A percentile compares a stretch with the other conserved stretches of the same genome.
Evolutionary conservation across 257 asterid genomes (phyloP).

Genomic region (Hygrophila difformis): DNA sequence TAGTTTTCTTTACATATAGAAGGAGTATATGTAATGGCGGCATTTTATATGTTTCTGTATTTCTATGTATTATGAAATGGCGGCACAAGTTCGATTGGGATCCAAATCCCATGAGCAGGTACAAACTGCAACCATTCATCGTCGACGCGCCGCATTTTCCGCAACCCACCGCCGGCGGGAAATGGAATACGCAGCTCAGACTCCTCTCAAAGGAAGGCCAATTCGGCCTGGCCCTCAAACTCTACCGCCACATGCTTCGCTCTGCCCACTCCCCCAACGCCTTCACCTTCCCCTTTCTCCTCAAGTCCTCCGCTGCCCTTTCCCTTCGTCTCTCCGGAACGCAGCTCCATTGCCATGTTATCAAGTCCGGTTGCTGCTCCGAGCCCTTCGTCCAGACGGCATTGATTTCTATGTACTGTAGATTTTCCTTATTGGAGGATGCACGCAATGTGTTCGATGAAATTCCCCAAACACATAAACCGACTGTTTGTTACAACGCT

Average conservation of each 20-base stretch:
- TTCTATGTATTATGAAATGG: too few species aligned
- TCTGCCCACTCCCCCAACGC: conserved; percentile 62
- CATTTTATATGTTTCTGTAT: too few species aligned
- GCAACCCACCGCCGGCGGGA: conserved; percentile 18
- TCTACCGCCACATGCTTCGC: conserved; percentile 69
- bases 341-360: conserved; percentile 64
- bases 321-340: conserved; percentile 38
- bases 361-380: conserved; percentile 58
- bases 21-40: too few species aligned
- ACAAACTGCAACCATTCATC: too few species aligned
- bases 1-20: too few species aligned
- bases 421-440: conserved; percentile 19
- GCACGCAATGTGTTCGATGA: conserved; percentile 70
- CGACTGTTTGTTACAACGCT: conserved; percentile 72
- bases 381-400: conserved; percentile 88
- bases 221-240: conserved; percentile 37
- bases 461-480: conserved; percentile 37
- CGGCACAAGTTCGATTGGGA: too few species aligned
- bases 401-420: conserved; percentile 46
- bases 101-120: too few species aligned
- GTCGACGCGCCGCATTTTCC: too few species aligned
- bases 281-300: conserved; percentile 77
- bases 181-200: conserved; percentile 70
- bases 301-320: conserved; percentile 66
- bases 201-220: conserved; percentile 60